Evolutionary conservation across 805 yeast genomes (phyloP), one percentile per base, ranked within the genome.

Genomic region (Zygoascus tannicola): DNA sequence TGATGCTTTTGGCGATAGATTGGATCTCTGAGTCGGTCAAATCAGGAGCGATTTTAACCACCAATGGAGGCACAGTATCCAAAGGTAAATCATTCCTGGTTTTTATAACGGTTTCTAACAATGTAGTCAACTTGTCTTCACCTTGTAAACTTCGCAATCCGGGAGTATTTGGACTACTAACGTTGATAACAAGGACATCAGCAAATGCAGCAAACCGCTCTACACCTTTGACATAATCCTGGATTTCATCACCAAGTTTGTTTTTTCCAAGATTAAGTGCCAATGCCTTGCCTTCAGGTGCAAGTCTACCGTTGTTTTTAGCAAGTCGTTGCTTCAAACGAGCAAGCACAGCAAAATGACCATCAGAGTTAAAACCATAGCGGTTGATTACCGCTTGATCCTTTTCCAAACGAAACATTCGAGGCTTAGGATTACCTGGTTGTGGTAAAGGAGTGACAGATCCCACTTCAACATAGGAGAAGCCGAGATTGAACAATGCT

Each of bases 141-240:
- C 68, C 75, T 67, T 90, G 97, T 53, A 90, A 72, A 54, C 79
- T 85, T 57, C 97, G 76, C 53, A 90, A 72, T 2, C 97, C 97
- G 3, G 97, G 97, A 1, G 97, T 90, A 59, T 90, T 90, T 43
- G 97, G 97, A 40, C 94, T 83, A 1, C 96, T 86, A 12, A 90
- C 95, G 57, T 90, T 90, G 51, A 90, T 76, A 16, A 90, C 90
- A 49, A 90, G 68, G 5, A 85, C 87, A 64, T 90, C 97, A 3
- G 97, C 95, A 54, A 70, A 78, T 10, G 79, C 76, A 10, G 94
- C 95, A 52, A 90, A 76, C 44, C 80, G 71, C 46, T 76, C 76
- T 21, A 90, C 95, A 48, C 97, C 97, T 51, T 74, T 69, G 39
- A 84, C 76, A 57, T 86, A 90, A 62, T 90, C 97, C 45, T 79